Evolutionary conservation across 2,329 filamentous ascomycete genomes (phyloP).

Genomic region (Purpureocillium takamizusanense): DNA sequence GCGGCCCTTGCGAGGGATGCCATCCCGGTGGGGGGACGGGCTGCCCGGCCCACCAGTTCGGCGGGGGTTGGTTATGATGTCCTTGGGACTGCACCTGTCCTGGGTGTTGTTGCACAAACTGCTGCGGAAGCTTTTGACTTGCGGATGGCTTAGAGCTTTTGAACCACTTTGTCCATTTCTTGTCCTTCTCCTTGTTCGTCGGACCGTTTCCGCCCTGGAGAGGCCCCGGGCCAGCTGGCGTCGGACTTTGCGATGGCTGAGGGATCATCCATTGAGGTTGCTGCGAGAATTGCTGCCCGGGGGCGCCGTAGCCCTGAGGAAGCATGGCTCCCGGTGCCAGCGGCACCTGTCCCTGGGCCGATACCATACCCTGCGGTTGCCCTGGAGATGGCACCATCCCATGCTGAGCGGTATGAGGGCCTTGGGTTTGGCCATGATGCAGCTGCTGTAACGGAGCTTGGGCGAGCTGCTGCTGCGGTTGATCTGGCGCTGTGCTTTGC

Average conservation of each 20-base stretch:
- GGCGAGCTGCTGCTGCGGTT: neutral
- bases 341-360: neutral
- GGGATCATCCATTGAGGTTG: conserved; percentile 1
- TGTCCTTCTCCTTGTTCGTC: conserved; percentile 13
- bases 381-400: too few species aligned
- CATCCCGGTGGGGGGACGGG: conserved; percentile 2
- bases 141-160: conserved; percentile 12
- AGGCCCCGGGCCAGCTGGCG: neutral
- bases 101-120: neutral
- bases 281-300: neutral
- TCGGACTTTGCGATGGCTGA: neutral
- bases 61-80: conserved; percentile 1
- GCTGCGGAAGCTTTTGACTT: conserved; percentile 3
- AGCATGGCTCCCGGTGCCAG: neutral
- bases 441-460: neutral
- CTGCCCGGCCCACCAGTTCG: conserved; percentile 2
- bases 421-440: neutral
- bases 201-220: conserved; percentile 1
- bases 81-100: neutral
- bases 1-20: conserved; percentile 4
- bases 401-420: neutral
- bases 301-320: neutral
- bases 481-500: neutral
- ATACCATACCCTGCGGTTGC: too few species aligned
- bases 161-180: conserved; percentile 20